Conservation (phyloP, 75 land plant genomes). For the Sequoia sempervirens region DNA sequence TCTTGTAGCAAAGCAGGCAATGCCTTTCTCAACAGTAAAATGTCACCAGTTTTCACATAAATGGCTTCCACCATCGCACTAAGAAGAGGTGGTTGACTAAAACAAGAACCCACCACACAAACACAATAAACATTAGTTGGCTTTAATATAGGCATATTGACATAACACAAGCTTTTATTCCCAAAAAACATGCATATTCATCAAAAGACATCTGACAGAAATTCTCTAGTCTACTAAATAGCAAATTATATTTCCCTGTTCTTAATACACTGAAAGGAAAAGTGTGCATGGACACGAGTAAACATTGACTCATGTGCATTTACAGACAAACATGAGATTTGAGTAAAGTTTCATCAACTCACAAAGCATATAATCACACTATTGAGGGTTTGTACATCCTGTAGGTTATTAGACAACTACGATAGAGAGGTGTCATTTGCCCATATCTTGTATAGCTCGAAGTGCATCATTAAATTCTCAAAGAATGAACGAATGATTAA, state of each 20-base stretch:
- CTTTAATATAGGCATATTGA: background rate
- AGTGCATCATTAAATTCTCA: background rate
- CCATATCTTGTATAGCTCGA: background rate
- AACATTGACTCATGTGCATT: background rate
- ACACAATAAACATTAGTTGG: background rate
- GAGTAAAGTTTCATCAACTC: background rate
- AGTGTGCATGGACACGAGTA: background rate
- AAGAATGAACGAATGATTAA: background rate
- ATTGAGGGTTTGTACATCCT: background rate
- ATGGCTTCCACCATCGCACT: constrained; percentile 77
- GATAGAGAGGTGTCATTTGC: background rate
- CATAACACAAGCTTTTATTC: background rate
- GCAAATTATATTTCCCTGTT: background rate
- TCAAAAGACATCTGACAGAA: background rate
- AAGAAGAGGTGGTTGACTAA: constrained; percentile 91
- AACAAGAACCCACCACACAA: background rate
- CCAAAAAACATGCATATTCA: background rate
- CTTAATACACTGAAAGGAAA: background rate
- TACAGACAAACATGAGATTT: background rate
- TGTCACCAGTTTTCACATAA: constrained; percentile 53
- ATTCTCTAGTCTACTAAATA: background rate
- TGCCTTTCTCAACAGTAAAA: constrained; percentile 42
- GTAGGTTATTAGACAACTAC: background rate
- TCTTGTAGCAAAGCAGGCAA: constrained; percentile 75
- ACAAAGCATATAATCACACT: background rate